Evolutionary conservation across 768 basidiomycete species (phyloP).

Genomic region (Xerocomellus amylosporus): DNA sequence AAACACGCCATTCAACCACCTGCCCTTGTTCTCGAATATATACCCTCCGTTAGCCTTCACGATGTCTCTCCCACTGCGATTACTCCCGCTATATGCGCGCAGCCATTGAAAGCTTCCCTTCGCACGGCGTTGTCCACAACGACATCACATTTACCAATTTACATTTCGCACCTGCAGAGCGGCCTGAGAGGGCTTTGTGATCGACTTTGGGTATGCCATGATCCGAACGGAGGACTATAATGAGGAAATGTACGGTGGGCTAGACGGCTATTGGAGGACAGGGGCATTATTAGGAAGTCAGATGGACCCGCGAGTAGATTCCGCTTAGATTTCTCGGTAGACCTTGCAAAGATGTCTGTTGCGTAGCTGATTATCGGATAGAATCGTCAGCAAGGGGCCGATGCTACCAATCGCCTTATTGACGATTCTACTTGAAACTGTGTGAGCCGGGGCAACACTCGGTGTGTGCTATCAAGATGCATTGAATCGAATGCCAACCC

Average conservation of each 20-base stretch:
- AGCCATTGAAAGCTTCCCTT: background rate
- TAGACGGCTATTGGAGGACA: background rate
- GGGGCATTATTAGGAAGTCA: background rate
- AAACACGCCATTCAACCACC: background rate
- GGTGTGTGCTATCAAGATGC: background rate
- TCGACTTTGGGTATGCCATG: slow-evolving; percentile 3
- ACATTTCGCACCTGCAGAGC: background rate
- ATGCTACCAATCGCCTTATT: too few species aligned
- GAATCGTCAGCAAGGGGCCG: too few species aligned
- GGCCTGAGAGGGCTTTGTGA: background rate
- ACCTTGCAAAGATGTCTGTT: too few species aligned
- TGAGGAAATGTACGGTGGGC: background rate
- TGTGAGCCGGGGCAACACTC: too few species aligned
- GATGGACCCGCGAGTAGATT: background rate
- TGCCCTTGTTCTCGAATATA: background rate
- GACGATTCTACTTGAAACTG: too few species aligned
- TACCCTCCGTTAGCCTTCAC: background rate
- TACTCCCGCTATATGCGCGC: background rate
- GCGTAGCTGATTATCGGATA: too few species aligned
- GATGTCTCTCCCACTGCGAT: background rate
- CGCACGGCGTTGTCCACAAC: background rate
- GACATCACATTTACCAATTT: background rate
- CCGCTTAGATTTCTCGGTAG: too few species aligned
- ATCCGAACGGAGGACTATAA: too few species aligned
- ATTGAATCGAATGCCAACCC: background rate